Base-by-base conservation (phyloP, 2,329 filamentous ascomycete species). In the Hymenoscyphus repandus region DNA sequence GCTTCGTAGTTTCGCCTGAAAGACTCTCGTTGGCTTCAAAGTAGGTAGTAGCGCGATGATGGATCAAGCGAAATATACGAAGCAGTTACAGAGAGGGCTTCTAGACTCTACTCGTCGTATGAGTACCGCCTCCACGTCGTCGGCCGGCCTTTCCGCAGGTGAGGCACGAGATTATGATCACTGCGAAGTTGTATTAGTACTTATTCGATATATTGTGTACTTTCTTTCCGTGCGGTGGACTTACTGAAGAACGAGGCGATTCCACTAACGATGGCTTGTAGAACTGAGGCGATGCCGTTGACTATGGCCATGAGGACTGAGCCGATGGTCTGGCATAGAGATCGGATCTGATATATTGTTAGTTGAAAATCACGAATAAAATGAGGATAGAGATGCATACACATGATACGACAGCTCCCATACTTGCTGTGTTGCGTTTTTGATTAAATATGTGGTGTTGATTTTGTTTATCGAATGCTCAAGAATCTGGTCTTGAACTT, bases 201-300 rank as follows among this genome's bases (percentile, higher is more conserved):
- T n/a, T 6, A 17, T 22, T 27, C 10, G 30, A 32, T 27, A n/a
- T 31, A 36, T 15, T 9, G n/a, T n/a, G n/a, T n/a, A n/a, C n/a
- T n/a, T n/a, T n/a, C n/a, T n/a, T n/a, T n/a, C n/a, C n/a, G n/a
- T n/a, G n/a, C n/a, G n/a, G n/a, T n/a, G n/a, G n/a, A 40, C 42
- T 46, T 46, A 50, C 48, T 12, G 56, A 69, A 67, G 58, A 69
- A 60, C 15, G 56, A 48, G 30, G 62, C 62, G 37, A 66, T 64
- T 40, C 58, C 64, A 13, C 56, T 55, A 48, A 67, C 61, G 54
- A 67, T 64, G 7, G 58, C 62, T 53, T 62, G 56, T n/a, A 66
- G 60, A 30, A 65, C 55, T n/a, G 52, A 51, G 36, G 63, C 77
- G 55, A 81, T 78, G 45, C 72, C 75, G 58, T 78, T 77, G 55